Base-by-base conservation (phyloP, 2,329 filamentous ascomycete genomes). In the Botryosphaeria dothidea region DNA sequence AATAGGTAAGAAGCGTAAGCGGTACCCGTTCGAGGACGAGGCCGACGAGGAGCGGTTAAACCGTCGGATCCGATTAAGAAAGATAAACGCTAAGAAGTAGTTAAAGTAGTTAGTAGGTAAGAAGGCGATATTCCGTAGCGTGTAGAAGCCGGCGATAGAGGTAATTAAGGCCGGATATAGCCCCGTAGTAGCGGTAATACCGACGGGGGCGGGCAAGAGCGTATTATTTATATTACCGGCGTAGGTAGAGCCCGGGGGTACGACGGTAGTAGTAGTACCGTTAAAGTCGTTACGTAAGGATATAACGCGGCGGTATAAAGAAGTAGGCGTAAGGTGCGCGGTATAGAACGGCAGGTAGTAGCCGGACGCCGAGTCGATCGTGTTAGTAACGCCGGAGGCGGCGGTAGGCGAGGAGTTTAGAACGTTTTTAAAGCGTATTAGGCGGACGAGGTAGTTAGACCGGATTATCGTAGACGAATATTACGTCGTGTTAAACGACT, bases 171-270 rank as follows among this genome's bases (percentile, higher is more conserved):
- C 34, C 8, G 63, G 57, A 1, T 19, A 34, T 13, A 67, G 64
- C 63, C 56, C 25, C 15, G 38, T 67, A 21, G 43, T 68, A 19
- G 52, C 38, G 41, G 58, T 69, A 6, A 66, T 70, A 29, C 65
- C 49, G 6, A 70, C 58, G 25, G 68, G 68, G 21, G 65, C 66
- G 8, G 64, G 68, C 19, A 70, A 70, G 67, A 68, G 65, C 36
- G 43, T 68, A 15, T 43, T 66, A 19, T 70, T 70, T 48, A 70
- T 69, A 52, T 45, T 69, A 46, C 68, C 65, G 38, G 65, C 49
- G 21, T 62, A n/a, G 11, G 34, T 19, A 43, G 49, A 45, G 29
- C 8, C 34, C 49, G 4, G n/a, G 45, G 64, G 23, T 1, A 66
- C 43, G 13, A 70, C 54, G 19, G 57, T 69, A n/a, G 60, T 70